Evolutionary conservation across 306 rosid genomes (phyloP).

Genomic region (Corylus avellana): DNA sequence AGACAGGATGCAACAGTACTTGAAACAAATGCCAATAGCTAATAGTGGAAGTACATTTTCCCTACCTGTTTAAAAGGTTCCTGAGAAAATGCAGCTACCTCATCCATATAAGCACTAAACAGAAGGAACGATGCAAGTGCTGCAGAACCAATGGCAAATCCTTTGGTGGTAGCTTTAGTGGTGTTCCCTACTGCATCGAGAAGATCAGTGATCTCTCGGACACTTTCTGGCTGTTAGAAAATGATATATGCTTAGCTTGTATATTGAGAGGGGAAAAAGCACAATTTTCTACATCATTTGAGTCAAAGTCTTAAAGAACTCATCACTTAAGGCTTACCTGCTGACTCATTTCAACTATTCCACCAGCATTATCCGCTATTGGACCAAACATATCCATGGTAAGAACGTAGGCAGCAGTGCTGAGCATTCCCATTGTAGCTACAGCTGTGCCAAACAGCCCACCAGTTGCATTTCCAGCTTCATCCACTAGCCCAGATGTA

Average conservation of each 20-base stretch:
- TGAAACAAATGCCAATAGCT: slow-evolving; percentile 4
- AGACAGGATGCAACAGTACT: slow-evolving; percentile 18
- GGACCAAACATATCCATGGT: slow-evolving; percentile 99
- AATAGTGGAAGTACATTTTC: slow-evolving; percentile 4
- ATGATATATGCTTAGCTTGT: neutral
- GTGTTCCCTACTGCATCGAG: slow-evolving; percentile 98
- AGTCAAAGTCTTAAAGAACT: slow-evolving; percentile 10
- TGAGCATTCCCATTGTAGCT: slow-evolving; percentile 99
- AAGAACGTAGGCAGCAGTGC: slow-evolving; percentile 98
- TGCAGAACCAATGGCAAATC: slow-evolving; percentile 98
- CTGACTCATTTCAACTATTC: slow-evolving; percentile 99
- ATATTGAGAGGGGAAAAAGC: neutral
- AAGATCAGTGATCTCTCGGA: slow-evolving; percentile 94
- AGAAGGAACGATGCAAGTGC: slow-evolving; percentile 98
- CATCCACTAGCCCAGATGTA: slow-evolving; percentile 84
- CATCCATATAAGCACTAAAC: slow-evolving; percentile 99
- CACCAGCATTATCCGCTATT: slow-evolving; percentile 99
- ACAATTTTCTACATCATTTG: slow-evolving; percentile 1
- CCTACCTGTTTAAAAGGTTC: slow-evolving; percentile 87
- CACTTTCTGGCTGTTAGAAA: slow-evolving; percentile 86
- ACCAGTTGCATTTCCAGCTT: slow-evolving; percentile 81
- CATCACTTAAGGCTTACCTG: slow-evolving; percentile 57
- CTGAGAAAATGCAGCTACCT: slow-evolving; percentile 74
- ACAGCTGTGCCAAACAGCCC: slow-evolving; percentile 99
- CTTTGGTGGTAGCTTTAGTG: slow-evolving; percentile 98